phyloP scores from a whole-genome alignment of 1,139 yeast species.

The Yamadazyma conglobata region DNA sequence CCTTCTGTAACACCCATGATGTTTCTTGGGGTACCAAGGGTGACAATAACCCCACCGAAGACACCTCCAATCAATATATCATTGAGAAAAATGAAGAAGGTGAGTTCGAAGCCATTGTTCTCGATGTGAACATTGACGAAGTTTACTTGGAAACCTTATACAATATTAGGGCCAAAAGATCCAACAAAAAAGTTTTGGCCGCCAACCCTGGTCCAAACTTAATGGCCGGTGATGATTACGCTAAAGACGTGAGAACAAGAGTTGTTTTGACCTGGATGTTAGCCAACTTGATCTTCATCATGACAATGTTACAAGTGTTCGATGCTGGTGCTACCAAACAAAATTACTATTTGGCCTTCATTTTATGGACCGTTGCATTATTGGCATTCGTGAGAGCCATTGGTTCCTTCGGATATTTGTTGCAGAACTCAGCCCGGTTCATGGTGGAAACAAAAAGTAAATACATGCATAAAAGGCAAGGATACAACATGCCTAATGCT shows the following conservation, averaged over 20 bases:
- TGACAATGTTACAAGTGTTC: conserved; percentile 85
- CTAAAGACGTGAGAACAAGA: conserved; percentile 88
- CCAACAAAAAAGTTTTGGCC: conserved; percentile 50
- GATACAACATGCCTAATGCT: conserved; percentile 35
- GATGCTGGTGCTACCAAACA: conserved; percentile 51
- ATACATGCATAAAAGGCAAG: conserved; percentile 40
- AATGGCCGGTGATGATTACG: conserved; percentile 79
- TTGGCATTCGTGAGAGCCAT: conserved; percentile 74
- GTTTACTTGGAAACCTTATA: conserved; percentile 75
- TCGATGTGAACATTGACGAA: conserved; percentile 86
- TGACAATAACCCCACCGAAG: conserved; percentile 69
- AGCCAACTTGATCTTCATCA: conserved; percentile 69
- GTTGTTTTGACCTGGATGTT: conserved; percentile 93
- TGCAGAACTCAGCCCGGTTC: conserved; percentile 38
- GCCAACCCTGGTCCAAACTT: conserved; percentile 38
- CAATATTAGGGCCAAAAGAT: conserved; percentile 71
- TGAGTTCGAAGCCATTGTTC: conserved; percentile 87
- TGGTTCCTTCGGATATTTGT: conserved; percentile 70
- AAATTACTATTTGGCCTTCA: conserved; percentile 76
- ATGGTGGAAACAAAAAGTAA: conserved; percentile 41
- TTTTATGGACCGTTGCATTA: conserved; percentile 87
- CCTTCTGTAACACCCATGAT: conserved; percentile 86
- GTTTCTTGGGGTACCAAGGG: conserved; percentile 98
- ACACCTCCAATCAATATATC: conserved; percentile 40
- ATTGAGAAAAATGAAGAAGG: conserved; percentile 48